Evolutionary conservation across 1,284 basidiomycete species (phyloP).

Genomic region (Rhodotorula sp.): DNA sequence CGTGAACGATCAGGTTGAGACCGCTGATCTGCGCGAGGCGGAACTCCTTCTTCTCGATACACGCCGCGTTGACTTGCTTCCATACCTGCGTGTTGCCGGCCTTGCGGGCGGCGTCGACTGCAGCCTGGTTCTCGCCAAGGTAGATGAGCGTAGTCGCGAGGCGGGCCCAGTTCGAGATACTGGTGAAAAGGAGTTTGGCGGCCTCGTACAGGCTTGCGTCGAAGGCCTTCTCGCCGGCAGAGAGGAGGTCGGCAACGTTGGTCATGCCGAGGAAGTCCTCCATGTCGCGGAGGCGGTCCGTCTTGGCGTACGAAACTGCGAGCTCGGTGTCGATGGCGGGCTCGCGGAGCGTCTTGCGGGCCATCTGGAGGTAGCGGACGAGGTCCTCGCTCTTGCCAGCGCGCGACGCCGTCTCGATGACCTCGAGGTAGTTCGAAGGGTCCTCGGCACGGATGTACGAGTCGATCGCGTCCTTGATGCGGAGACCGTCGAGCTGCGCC

Average conservation of each 20-base stretch:
- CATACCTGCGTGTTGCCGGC: slow-evolving; percentile 99
- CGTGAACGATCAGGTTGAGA: slow-evolving; percentile 63
- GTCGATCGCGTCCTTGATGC: slow-evolving; percentile 98
- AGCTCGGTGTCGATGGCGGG: slow-evolving; percentile 98
- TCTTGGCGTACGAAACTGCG: slow-evolving; percentile 95
- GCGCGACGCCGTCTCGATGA: slow-evolving; percentile 93
- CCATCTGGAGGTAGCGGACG: slow-evolving; percentile 97
- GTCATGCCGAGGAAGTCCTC: slow-evolving; percentile 99
- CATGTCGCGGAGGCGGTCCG: slow-evolving; percentile 96
- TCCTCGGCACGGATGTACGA: slow-evolving; percentile 99
- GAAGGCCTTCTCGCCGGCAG: slow-evolving; percentile 94
- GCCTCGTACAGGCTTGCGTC: slow-evolving; percentile 98
- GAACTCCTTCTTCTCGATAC: slow-evolving; percentile 96
- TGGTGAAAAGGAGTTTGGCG: slow-evolving; percentile 89
- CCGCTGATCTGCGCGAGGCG: slow-evolving; percentile 97
- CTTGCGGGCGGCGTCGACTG: slow-evolving; percentile 97
- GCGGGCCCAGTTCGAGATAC: slow-evolving; percentile 98
- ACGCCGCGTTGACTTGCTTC: slow-evolving; percentile 99
- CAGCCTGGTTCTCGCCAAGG: slow-evolving; percentile 94
- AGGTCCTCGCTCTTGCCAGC: slow-evolving; percentile 99
- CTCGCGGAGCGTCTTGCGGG: slow-evolving; percentile 94
- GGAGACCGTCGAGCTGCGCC: slow-evolving; percentile 97
- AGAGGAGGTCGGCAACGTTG: slow-evolving; percentile 82
- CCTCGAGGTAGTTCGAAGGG: slow-evolving; percentile 90
- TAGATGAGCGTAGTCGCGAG: slow-evolving; percentile 98